Evolutionary conservation across 768 basidiomycete species (phyloP), one percentile per base, ranked within the genome.

Genomic region (Pleurotus ostreatus): DNA sequence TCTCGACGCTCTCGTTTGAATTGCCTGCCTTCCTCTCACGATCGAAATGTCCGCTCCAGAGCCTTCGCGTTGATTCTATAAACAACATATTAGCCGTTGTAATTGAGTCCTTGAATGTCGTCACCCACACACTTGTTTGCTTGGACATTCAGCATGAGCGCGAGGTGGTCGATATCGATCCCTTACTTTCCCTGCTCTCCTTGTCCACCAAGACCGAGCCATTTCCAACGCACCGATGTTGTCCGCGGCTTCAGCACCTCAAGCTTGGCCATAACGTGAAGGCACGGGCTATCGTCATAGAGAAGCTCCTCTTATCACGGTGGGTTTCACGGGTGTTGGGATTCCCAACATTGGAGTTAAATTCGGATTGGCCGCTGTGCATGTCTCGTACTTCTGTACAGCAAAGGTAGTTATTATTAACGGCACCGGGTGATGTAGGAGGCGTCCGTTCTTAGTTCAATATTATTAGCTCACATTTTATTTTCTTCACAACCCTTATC

Each of bases 11-110:
- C n/a, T 20, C 38, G 12, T 9, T 23, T 39, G 51, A 52, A 23
- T 25, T 52, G 9, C 40, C 51, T n/a, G n/a, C 37, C 30, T 52
- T 52, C 40, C 26, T 52, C 51, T 30, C 22, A 23, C 51, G 51
- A 30, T 52, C 51, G 9, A 52, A 52, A 23, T 52, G 51, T 39
- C 51, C 51, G 12, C 51, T 52, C 23, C 37, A 52, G 20, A 39
- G 12, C 22, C 51, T 52, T 23, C 51, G 57, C 43, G 40, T 46
- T 30, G 59, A 61, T 39, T 49, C 58, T 9, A 45, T 61, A 23
- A 51, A n/a, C 38, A 40, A 52, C 51, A 38, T 40, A n/a, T 22
- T 52, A 13, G 11, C n/a, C 12, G 12, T 23, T 39, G 13, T 22
- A 11, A n/a, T 40, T 9, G 51, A 18, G 13, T 20, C 22, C 12